Evolutionary conservation across 75 land plant genomes (phyloP).

Genomic region (Cunninghamia lanceolata): DNA sequence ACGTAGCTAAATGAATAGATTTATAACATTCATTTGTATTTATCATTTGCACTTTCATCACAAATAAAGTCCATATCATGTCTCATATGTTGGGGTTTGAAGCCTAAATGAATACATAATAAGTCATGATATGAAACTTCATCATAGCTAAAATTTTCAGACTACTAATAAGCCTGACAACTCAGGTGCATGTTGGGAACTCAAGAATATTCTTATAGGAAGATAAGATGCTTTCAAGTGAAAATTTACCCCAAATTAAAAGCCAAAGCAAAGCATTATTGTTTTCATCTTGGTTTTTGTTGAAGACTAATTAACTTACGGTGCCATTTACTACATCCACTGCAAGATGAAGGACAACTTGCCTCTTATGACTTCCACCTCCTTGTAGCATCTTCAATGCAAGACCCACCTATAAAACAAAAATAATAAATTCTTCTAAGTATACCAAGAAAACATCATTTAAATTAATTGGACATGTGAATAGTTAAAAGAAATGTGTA

Average conservation of each 20-base stretch:
- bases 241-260: neutral
- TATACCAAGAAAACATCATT: neutral
- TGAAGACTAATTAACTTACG: slow-evolving; percentile 33
- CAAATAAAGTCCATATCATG: neutral
- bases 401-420: slow-evolving; percentile 25
- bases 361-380: slow-evolving; percentile 29
- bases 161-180: neutral
- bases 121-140: neutral
- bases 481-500: neutral
- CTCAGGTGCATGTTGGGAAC: neutral
- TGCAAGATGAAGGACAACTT: slow-evolving; percentile 24
- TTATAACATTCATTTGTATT: neutral
- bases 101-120: neutral
- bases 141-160: neutral
- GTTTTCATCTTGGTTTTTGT: neutral
- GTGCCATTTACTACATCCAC: slow-evolving; percentile 34
- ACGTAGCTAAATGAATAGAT: neutral
- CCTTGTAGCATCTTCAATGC: slow-evolving; percentile 45
- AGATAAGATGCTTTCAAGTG: neutral
- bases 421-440: neutral
- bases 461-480: neutral
- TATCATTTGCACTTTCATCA: neutral
- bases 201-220: neutral
- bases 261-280: neutral
- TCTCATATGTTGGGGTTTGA: neutral